A percentile compares a stretch with the other conserved stretches of the same genome.
Conservation (phyloP, 2,329 filamentous ascomycete species). For the Ceratocystis alfenasii region DNA sequence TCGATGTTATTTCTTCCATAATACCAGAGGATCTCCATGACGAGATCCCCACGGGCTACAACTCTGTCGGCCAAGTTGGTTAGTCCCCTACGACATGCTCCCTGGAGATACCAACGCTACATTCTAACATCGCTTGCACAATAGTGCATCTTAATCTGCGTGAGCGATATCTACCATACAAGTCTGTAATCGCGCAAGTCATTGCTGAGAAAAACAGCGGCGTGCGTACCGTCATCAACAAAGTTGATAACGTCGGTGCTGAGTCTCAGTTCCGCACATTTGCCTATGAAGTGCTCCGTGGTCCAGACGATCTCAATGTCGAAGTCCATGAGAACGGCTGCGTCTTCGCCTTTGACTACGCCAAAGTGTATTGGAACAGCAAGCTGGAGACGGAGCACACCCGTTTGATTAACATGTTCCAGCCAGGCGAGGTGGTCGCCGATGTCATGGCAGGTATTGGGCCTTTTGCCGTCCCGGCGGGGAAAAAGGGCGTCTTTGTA, state of each 20-base stretch:
- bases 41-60: conserved; percentile 77
- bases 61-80: conserved; percentile 78
- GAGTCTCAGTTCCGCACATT: conserved; percentile 86
- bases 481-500: conserved; percentile 80
- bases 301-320: conserved; percentile 71
- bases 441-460: conserved; percentile 97
- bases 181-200: conserved; percentile 71
- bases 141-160: conserved; percentile 81
- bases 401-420: conserved; percentile 62
- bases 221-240: conserved; percentile 89
- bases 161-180: conserved; percentile 72
- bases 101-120: not conserved
- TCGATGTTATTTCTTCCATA: conserved; percentile 71
- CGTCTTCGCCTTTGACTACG: conserved; percentile 84
- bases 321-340: conserved; percentile 71
- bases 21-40: conserved; percentile 68
- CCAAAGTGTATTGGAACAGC: conserved; percentile 97
- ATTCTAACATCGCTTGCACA: conserved; percentile 21
- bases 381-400: conserved; percentile 82
- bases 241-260: conserved; percentile 74
- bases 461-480: conserved; percentile 85
- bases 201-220: conserved; percentile 77
- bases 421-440: conserved; percentile 76
- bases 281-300: conserved; percentile 77
- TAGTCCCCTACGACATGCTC: conserved; percentile 28